Percentiles rank a stretch among this genome's conserved stretches.
Conservation (phyloP, 1,284 basidiomycete genomes). For the Lentinus polychrous region DNA sequence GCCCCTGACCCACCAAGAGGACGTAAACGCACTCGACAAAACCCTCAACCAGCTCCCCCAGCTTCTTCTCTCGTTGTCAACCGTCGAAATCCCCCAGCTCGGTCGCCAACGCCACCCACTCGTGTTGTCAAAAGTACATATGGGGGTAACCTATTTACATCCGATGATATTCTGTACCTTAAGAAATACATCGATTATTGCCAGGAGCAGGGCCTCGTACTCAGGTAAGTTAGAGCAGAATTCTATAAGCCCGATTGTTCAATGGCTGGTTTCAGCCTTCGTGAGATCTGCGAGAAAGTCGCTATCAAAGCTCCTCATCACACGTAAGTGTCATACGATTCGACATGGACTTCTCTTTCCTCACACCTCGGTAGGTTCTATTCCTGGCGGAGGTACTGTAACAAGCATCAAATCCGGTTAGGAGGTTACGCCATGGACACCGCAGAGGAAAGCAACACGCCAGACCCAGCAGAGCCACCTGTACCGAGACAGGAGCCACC, state of each 20-base stretch:
- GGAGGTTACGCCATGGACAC: constrained; percentile 73
- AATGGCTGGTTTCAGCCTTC: constrained; percentile 36
- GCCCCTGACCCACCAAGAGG: constrained; percentile 41
- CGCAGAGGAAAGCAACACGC: constrained; percentile 30
- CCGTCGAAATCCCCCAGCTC: constrained; percentile 53
- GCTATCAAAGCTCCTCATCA: constrained; percentile 82
- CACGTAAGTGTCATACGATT: constrained; percentile 42
- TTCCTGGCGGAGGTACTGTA: constrained; percentile 81
- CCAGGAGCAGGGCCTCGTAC: constrained; percentile 71
- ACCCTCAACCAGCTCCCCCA: constrained; percentile 53
- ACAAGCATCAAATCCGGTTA: constrained; percentile 79
- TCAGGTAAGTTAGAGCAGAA: no score
- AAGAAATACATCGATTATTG: constrained; percentile 83
- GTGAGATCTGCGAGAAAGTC: constrained; percentile 78
- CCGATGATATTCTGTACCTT: constrained; percentile 71
- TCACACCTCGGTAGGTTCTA: constrained; percentile 60
- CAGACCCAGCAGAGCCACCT: constrained; percentile 24
- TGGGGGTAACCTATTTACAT: constrained; percentile 76
- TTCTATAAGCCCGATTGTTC: background rate
- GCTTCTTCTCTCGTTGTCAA: constrained; percentile 59
- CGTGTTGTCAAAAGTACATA: constrained; percentile 81
- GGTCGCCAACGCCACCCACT: constrained; percentile 73
- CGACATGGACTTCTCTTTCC: background rate
- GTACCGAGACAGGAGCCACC: constrained; percentile 5
- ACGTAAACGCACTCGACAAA: constrained; percentile 54